phyloP scores from a whole-genome alignment of 176 grass and related monocot species.

The Phoenix dactylifera region DNA sequence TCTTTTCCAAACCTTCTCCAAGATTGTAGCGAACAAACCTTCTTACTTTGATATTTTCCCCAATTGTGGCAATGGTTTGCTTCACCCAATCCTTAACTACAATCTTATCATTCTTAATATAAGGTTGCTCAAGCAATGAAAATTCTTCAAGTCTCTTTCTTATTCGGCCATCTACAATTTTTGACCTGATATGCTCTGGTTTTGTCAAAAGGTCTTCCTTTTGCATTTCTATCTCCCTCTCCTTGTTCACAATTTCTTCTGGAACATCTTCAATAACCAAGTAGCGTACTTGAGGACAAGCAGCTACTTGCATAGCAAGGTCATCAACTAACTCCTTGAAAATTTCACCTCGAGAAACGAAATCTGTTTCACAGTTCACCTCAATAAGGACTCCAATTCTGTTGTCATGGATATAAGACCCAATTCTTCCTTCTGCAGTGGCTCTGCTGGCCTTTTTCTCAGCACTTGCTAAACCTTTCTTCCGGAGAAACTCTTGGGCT shows the following conservation, averaged over 20 bases:
- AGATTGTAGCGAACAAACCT: slow-evolving; percentile 92
- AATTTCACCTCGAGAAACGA: slow-evolving; percentile 86
- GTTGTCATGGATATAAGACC: slow-evolving; percentile 87
- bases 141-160: slow-evolving; percentile 91
- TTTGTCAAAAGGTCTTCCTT: slow-evolving; percentile 80
- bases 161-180: slow-evolving; percentile 91
- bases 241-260: slow-evolving; percentile 70
- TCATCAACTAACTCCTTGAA: slow-evolving; percentile 91
- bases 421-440: slow-evolving; percentile 84
- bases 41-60: slow-evolving; percentile 93
- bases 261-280: slow-evolving; percentile 81
- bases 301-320: slow-evolving; percentile 93
- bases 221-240: slow-evolving; percentile 91
- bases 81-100: slow-evolving; percentile 83
- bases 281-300: slow-evolving; percentile 84
- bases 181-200: slow-evolving; percentile 76
- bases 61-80: slow-evolving; percentile 78
- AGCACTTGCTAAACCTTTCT: slow-evolving; percentile 85
- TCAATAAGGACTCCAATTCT: slow-evolving; percentile 87
- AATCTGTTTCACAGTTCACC: slow-evolving; percentile 99
- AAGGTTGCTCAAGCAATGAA: slow-evolving; percentile 86
- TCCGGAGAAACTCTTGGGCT: slow-evolving; percentile 81
- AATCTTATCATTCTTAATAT: slow-evolving; percentile 94
- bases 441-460: slow-evolving; percentile 89
- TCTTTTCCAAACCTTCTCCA: slow-evolving; percentile 96